Evolutionary conservation across 2,329 filamentous ascomycete species (phyloP).

Genomic region (Botrytis pseudocinerea): DNA sequence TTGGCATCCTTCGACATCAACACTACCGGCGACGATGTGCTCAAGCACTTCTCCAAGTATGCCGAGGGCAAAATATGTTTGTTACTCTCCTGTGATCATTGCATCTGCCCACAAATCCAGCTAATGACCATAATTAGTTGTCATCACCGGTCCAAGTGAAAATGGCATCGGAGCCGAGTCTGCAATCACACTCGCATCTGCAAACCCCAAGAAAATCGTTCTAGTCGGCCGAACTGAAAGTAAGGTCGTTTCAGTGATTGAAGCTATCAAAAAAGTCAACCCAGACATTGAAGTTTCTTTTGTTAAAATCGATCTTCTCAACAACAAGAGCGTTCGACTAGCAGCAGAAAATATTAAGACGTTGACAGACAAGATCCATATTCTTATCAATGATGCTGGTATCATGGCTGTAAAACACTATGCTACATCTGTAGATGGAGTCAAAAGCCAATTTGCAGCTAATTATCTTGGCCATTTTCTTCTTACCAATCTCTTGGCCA

Average conservation of each 20-base stretch:
- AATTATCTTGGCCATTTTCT: conserved; percentile 35
- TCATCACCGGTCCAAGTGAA: conserved; percentile 30
- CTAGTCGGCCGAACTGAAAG: conserved; percentile 27
- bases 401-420: neutral
- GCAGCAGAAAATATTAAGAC: conserved; percentile 44
- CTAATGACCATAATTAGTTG: conserved; percentile 8
- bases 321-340: conserved; percentile 44
- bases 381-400: conserved; percentile 40
- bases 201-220: conserved; percentile 28
- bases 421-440: conserved; percentile 24
- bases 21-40: neutral
- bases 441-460: conserved; percentile 32
- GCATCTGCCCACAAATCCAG: neutral
- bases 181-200: conserved; percentile 33
- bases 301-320: conserved; percentile 43
- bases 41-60: neutral
- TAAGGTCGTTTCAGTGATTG: conserved; percentile 29
- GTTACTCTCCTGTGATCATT: neutral
- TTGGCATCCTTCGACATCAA: neutral
- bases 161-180: conserved; percentile 29
- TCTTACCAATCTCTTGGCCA: conserved; percentile 29
- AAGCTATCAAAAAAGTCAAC: conserved; percentile 25
- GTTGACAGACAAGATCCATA: conserved; percentile 41
- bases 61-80: neutral
- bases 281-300: conserved; percentile 26